Evolutionary conservation across 257 asterid genomes (phyloP).

Genomic region (Vinca minor): DNA sequence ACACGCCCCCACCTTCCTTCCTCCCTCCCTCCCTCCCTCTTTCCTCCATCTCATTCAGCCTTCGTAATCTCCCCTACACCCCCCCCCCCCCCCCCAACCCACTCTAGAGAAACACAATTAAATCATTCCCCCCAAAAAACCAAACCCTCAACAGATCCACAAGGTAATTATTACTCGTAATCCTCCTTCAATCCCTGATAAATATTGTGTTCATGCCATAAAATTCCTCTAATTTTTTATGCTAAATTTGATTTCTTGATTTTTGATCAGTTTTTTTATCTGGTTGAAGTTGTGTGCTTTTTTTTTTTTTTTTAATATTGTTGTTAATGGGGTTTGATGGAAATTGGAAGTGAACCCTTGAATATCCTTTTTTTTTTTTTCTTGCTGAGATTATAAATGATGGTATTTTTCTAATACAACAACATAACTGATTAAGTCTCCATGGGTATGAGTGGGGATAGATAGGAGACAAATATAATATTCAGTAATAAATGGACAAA

Average conservation of each 20-base stretch:
- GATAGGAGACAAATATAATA: too few relatives aligned
- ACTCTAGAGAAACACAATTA: background rate
- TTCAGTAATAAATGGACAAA: too few relatives aligned
- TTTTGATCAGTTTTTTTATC: background rate
- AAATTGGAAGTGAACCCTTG: too few relatives aligned
- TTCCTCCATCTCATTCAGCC: background rate
- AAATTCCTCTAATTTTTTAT: background rate
- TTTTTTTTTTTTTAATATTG: too few relatives aligned
- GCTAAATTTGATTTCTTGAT: background rate
- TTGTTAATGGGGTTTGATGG: background rate
- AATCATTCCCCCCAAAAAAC: background rate
- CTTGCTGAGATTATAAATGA: background rate
- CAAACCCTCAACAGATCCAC: background rate
- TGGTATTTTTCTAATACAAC: too few relatives aligned
- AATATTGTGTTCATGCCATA: background rate
- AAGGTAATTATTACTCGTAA: background rate
- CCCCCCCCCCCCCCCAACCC: background rate
- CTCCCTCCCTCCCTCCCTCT: background rate
- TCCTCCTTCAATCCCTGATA: background rate
- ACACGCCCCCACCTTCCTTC: constrained; percentile 32
- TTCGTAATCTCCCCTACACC: constrained; percentile 2
- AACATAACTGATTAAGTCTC: too few relatives aligned
- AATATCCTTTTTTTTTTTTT: too few relatives aligned
- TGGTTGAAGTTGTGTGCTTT: background rate
- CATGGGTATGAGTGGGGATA: too few relatives aligned